These are phyloP conservation scores for Corrigiola litoralis DNA, from an alignment of 179 eudicot species.

Conservation along the genomic window DNA sequence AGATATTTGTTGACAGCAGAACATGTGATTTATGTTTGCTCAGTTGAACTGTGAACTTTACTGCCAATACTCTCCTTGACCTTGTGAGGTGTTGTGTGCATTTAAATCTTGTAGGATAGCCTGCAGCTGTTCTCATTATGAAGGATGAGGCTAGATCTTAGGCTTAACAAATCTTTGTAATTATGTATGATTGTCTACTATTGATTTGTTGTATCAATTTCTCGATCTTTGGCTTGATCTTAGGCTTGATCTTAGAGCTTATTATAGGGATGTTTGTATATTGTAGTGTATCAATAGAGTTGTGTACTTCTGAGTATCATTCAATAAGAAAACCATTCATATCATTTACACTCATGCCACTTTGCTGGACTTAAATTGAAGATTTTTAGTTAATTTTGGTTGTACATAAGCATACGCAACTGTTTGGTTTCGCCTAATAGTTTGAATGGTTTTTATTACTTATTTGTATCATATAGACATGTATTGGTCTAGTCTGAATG, in stretches of 20 bases:
- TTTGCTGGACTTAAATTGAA: not conserved
- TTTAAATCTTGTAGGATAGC: not conserved
- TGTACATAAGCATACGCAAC: not conserved
- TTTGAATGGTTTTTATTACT: not conserved
- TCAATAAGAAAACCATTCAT: too few species aligned
- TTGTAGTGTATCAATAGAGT: too few species aligned
- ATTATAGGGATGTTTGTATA: too few species aligned
- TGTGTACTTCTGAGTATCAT: too few species aligned
- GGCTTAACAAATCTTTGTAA: too few species aligned
- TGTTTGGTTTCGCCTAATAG: not conserved
- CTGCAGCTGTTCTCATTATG: too few species aligned
- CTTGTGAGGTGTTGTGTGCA: not conserved
- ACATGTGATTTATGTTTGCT: not conserved
- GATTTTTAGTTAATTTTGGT: not conserved
- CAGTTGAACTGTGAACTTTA: not conserved
- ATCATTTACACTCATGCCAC: not conserved
- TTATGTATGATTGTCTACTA: too few species aligned
- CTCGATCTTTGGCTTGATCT: too few species aligned
- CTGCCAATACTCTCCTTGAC: not conserved
- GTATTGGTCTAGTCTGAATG: not conserved
- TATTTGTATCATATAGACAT: not conserved
- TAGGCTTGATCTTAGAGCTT: too few species aligned
- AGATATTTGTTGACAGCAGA: not conserved
- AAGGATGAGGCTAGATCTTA: too few species aligned
- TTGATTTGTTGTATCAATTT: too few species aligned